phyloP scores from a whole-genome alignment of 345 rosid species.

The Rhizophora apiculata region DNA sequence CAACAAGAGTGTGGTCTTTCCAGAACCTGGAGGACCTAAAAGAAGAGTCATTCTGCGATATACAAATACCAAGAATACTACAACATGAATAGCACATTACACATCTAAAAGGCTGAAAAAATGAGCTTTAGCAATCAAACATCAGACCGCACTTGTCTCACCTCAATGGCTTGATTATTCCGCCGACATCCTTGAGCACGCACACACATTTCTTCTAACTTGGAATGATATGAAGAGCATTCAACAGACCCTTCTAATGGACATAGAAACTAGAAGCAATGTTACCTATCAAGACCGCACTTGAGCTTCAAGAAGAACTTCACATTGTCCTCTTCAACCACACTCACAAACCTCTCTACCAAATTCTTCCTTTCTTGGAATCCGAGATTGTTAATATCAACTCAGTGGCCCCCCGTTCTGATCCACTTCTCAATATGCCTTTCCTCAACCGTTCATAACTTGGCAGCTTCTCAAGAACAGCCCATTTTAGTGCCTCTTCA shows the following conservation, averaged over 20 bases:
- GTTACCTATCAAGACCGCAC: conserved; percentile 16
- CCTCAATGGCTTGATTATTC: conserved; percentile 78
- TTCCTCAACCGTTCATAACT: conserved; percentile 39
- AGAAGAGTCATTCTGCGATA: conserved; percentile 62
- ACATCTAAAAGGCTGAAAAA: no score
- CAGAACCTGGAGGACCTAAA: conserved; percentile 85
- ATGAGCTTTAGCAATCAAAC: neutral
- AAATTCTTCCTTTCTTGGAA: conserved; percentile 16
- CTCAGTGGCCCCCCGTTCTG: conserved; percentile 2
- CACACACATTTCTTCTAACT: conserved; percentile 49
- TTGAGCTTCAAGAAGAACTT: conserved; percentile 22
- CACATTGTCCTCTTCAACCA: conserved; percentile 20
- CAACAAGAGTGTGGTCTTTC: conserved; percentile 72
- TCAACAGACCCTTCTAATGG: conserved; percentile 23
- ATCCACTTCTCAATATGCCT: conserved; percentile 29
- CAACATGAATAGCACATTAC: no score
- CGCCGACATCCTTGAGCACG: conserved; percentile 65
- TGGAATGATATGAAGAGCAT: conserved; percentile 32
- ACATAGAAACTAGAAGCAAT: neutral
- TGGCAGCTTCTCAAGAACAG: conserved; percentile 46
- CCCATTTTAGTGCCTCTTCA: conserved; percentile 52
- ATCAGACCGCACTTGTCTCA: conserved; percentile 17
- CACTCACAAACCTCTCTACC: conserved; percentile 19
- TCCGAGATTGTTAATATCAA: conserved; percentile 25
- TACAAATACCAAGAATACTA: neutral